Evolutionary conservation across 768 basidiomycete genomes (phyloP), one percentile per base, ranked within the genome.

Genomic region (Tubosaeta sp.): DNA sequence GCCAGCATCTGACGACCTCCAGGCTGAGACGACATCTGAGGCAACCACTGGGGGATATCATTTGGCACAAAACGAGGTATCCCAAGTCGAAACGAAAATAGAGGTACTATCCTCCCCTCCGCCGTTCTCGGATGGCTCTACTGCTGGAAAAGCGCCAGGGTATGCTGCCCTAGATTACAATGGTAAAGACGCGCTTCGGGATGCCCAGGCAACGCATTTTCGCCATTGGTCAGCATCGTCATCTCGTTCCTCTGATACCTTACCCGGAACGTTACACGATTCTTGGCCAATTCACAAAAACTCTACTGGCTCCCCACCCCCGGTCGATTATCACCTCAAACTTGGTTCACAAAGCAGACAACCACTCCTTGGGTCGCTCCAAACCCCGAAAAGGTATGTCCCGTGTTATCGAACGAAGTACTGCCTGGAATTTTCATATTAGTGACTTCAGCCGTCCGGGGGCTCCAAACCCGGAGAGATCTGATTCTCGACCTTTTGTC

Each of bases 1-100:
- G 17, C 59, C 66, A 29, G 54, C 61, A 5, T 65, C 68, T 26
- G 55, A 57, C 19, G 64, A 63, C 37, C 32, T 61, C 25, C 42
- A 55, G 0, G 9, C 22, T 33, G 33, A 33, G 11, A 34, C 37
- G 16, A 32, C 11, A 17, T 10, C 49, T 19, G 35, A 37, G 33
- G 27, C 17, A 33, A 17, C n/a, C 4, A 0, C 26, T 12, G 38
- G 43, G 37, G 46, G 27, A 38, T 50, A 29, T 27, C 31, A 13
- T 4, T n/a, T 37, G 16, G 31, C 27, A 2, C 33, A 9, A 5
- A 7, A n/a, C 7, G 44, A 55, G 26, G 13, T 12, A 16, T 7
- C 43, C 10, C 42, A 39, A n/a, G 29, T 29, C 5, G 29, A 29
- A 29, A 44, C 43, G 33, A n/a, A 31, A 22, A 17, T 26, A 9